Percentiles rank a stretch among this genome's conserved stretches.
Conservation (phyloP, 164 flowering plant genomes). For the Chimonanthus praecox region DNA sequence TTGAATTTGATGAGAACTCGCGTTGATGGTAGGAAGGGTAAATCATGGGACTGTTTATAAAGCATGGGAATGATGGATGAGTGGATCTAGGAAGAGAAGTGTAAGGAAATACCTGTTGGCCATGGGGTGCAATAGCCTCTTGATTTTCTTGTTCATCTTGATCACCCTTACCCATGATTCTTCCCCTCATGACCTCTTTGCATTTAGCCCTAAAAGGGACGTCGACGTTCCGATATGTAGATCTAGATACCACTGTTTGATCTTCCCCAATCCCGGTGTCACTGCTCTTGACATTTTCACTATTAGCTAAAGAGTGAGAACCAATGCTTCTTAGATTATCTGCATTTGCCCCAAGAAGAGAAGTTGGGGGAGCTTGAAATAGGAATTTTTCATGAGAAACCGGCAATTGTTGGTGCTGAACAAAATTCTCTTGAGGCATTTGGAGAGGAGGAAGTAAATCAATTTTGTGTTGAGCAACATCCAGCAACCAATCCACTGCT, state of each 20-base stretch:
- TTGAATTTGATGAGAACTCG: slow-evolving; percentile 37
- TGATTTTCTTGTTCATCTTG: slow-evolving; percentile 25
- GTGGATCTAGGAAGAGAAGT: neutral
- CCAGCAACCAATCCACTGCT: slow-evolving; percentile 81
- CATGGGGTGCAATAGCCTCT: neutral
- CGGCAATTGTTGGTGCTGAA: slow-evolving; percentile 26
- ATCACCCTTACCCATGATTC: slow-evolving; percentile 13
- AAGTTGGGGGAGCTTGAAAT: slow-evolving; percentile 16
- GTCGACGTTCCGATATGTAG: slow-evolving; percentile 25
- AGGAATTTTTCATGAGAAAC: slow-evolving; percentile 19
- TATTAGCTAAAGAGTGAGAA: slow-evolving; percentile 5
- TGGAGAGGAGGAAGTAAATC: slow-evolving; percentile 78
- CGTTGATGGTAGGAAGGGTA: slow-evolving; percentile 23
- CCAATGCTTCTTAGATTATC: slow-evolving; percentile 8
- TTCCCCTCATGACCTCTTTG: slow-evolving; percentile 17
- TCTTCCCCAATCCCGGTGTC: slow-evolving; percentile 20
- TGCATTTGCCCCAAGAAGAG: slow-evolving; percentile 8
- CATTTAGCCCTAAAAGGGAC: slow-evolving; percentile 22
- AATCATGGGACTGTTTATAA: neutral
- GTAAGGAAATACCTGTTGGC: neutral
- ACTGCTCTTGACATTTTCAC: slow-evolving; percentile 16
- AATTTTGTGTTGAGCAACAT: slow-evolving; percentile 60
- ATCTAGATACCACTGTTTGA: slow-evolving; percentile 16
- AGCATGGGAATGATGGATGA: slow-evolving; percentile 1
- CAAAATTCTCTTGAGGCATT: slow-evolving; percentile 33